Base-by-base conservation (phyloP, 345 rosid species). In the Gossypium australe region DNA sequence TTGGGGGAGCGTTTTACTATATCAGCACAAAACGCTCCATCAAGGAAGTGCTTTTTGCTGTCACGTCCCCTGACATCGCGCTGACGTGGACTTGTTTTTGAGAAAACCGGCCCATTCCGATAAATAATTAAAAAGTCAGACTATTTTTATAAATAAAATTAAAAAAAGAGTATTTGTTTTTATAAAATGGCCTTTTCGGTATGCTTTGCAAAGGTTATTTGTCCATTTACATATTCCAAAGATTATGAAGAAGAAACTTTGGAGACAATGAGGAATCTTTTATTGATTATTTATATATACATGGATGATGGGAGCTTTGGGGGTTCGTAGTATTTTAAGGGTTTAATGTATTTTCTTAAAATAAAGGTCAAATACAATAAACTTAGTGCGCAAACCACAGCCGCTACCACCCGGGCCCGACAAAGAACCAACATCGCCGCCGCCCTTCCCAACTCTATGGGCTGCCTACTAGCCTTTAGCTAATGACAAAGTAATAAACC, bases 381-480 rank as follows among this genome's bases (percentile, higher is more conserved):
- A 70, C 73, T 69, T 75, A 83, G 86, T 83, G 87, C 88, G 85
- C 72, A 77, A 78, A 82, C 78, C 86, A 87, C 82, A 78, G 87
- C 86, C 88, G 89, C 59, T 60, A 62, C 90, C 85, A 79, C 64
- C 90, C 86, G 80, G 27, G 60, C 18, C 60, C 60, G 27, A 18
- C 38, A 34, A 34, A 4, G 38, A 34, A 34, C 38, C 38, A 34
- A 34, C 60, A 56, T 8, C 18, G 2, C n/a, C 48, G 68, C 68
- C 68, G 49, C 48, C 68, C 68, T 64, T 64, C 68, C 68, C 68
- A 38, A 25, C 9, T 25, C 43, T 60, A 60, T 18, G 6, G 6
- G 24, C 16, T 27, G 43, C 43, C 65, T 58, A 20, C 4, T 60
- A 60, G 43, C 38, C 43, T 13, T 14, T 27, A 27, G 16, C 43